Conservation (phyloP, 345 rosid genomes). For the Sonneratia alba region DNA sequence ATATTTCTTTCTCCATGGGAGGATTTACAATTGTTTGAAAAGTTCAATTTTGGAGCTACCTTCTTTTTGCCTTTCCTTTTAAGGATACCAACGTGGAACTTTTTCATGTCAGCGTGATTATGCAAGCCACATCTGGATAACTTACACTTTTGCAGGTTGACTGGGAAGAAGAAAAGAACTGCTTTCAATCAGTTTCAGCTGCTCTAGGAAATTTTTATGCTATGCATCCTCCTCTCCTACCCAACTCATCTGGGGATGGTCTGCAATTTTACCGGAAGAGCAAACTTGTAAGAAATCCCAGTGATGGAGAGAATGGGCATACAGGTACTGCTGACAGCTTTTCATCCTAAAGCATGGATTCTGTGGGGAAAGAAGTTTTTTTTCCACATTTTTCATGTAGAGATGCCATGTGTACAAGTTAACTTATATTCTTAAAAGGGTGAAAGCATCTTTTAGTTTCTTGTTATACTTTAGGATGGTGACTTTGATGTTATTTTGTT, state of each 20-base stretch:
- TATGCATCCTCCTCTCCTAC: constrained; percentile 83
- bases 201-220: constrained; percentile 88
- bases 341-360: not conserved
- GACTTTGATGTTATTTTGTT: too few species aligned
- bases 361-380: not conserved
- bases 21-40: not conserved
- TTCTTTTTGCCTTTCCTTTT: not conserved
- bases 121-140: not conserved
- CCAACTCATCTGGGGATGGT: constrained; percentile 74
- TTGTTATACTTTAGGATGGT: too few species aligned
- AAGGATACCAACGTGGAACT: not conserved
- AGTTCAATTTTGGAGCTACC: not conserved
- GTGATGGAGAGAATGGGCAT: constrained; percentile 17
- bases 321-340: constrained; percentile 26
- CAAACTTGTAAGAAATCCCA: constrained; percentile 22
- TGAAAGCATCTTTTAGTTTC: too few species aligned
- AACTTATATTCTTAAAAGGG: too few species aligned
- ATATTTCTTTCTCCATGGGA: not conserved
- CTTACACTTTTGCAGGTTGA: constrained; percentile 41
- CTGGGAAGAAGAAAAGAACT: constrained; percentile 78
- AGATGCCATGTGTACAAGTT: not conserved
- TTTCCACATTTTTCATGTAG: not conserved
- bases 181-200: constrained; percentile 81
- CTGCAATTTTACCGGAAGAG: constrained; percentile 48
- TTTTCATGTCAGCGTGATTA: not conserved